These are phyloP conservation scores for Brassica incana DNA, from an alignment of 345 rosid genomes.

Conservation along the genomic window DNA sequence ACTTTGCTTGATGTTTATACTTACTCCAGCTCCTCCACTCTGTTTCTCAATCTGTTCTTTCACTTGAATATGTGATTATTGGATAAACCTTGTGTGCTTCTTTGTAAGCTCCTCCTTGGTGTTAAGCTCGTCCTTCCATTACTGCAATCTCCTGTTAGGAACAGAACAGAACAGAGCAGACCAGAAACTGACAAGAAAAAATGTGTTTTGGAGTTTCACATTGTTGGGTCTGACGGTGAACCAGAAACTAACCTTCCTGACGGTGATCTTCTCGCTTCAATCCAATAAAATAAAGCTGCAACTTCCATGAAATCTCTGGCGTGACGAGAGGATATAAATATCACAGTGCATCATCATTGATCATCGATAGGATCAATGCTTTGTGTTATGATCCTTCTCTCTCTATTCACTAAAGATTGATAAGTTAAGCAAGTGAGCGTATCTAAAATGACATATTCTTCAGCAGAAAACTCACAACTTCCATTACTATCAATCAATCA, in stretches of 20 bases:
- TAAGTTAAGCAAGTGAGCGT: too few relatives aligned
- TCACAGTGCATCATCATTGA: background rate
- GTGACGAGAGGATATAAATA: slow-evolving; percentile 28
- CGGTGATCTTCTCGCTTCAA: slow-evolving; percentile 66
- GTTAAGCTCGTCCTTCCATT: slow-evolving; percentile 84
- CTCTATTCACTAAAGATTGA: background rate
- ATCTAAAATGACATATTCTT: too few relatives aligned
- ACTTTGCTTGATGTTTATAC: background rate
- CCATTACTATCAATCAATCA: background rate
- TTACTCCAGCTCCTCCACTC: slow-evolving; percentile 26
- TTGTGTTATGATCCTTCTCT: background rate
- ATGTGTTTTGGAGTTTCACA: background rate
- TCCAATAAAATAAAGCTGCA: slow-evolving; percentile 71
- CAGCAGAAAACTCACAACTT: background rate
- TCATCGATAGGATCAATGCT: background rate
- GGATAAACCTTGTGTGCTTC: slow-evolving; percentile 62
- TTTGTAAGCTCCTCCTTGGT: slow-evolving; percentile 57
- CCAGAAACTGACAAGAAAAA: background rate
- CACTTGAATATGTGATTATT: slow-evolving; percentile 66
- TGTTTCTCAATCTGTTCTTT: slow-evolving; percentile 70
- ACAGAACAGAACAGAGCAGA: background rate
- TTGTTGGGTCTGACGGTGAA: background rate
- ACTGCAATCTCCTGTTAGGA: slow-evolving; percentile 62
- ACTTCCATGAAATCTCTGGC: slow-evolving; percentile 99
- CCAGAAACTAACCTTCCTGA: slow-evolving; percentile 56